Conservation (phyloP, 495 filamentous ascomycete species). For the Tuber microsphaerosporum region DNA sequence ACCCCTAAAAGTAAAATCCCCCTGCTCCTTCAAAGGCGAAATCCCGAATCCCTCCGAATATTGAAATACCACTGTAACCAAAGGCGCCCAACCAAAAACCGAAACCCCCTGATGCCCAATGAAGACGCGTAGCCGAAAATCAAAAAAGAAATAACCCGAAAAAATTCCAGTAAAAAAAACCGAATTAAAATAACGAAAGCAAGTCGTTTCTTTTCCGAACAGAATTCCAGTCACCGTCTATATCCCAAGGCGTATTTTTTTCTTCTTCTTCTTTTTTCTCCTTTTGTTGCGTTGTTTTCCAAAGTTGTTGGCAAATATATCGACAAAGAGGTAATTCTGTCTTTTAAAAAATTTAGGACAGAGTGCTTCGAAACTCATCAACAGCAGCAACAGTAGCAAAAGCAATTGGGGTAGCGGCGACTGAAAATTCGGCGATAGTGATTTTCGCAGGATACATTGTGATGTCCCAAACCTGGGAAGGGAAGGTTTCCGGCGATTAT, state of each 20-base stretch:
- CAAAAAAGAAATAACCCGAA: conserved; percentile 21
- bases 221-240: conserved; percentile 2
- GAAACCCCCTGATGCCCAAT: conserved; percentile 15
- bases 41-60: conserved; percentile 11
- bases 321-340: not conserved
- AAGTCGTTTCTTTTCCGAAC: not conserved
- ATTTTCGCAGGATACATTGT: conserved; percentile 40
- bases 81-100: conserved; percentile 19
- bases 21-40: conserved; percentile 1
- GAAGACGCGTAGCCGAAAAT: conserved; percentile 25
- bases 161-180: conserved; percentile 11
- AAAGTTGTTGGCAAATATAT: not conserved
- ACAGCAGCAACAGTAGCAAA: conserved; percentile 28
- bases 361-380: conserved; percentile 10
- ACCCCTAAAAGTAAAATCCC: not conserved
- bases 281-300: conserved; percentile 1
- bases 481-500: conserved; percentile 36
- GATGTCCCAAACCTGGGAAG: conserved; percentile 37
- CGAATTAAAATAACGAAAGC: conserved; percentile 1
- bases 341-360: not conserved
- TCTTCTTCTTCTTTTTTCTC: not conserved
- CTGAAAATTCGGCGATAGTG: conserved; percentile 37
- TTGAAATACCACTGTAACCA: conserved; percentile 19
- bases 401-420: conserved; percentile 23
- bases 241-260: not conserved